Conservation (phyloP, 805 yeast species). For the Candida yuanshanica region DNA sequence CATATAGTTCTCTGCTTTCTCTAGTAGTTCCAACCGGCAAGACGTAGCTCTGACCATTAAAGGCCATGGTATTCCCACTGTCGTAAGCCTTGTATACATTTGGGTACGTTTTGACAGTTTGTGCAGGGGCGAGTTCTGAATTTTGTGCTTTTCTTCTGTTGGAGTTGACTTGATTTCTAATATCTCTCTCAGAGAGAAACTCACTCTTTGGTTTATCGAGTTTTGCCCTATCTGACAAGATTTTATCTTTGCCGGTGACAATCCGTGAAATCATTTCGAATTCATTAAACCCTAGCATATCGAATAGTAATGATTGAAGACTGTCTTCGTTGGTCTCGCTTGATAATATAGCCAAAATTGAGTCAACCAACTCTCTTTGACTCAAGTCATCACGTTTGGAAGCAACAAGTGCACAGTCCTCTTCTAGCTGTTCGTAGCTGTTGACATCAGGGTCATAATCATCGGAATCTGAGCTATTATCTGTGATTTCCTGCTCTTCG, state of each 20-base stretch:
- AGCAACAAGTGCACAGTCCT: slow-evolving; percentile 28
- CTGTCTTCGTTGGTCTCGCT: slow-evolving; percentile 45
- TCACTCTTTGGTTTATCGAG: slow-evolving; percentile 19
- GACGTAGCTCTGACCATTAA: slow-evolving; percentile 73
- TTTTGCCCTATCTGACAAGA: slow-evolving; percentile 22
- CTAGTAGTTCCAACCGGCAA: slow-evolving; percentile 81
- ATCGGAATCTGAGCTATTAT: slow-evolving; percentile 10
- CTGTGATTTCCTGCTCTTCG: slow-evolving; percentile 15
- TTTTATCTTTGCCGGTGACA: slow-evolving; percentile 38
- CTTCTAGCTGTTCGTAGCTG: slow-evolving; percentile 17
- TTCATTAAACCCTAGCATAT: slow-evolving; percentile 80
- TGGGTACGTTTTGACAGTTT: slow-evolving; percentile 56
- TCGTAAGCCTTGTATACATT: slow-evolving; percentile 77
- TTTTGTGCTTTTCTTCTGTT: slow-evolving; percentile 47
- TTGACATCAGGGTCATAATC: slow-evolving; percentile 9
- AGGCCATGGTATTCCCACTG: slow-evolving; percentile 62
- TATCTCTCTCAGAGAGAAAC: slow-evolving; percentile 48
- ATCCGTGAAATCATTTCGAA: slow-evolving; percentile 70
- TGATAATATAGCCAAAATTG: slow-evolving; percentile 27
- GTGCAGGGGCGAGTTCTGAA: slow-evolving; percentile 41
- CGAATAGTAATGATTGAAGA: slow-evolving; percentile 68
- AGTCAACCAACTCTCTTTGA: slow-evolving; percentile 26
- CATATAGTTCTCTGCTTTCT: slow-evolving; percentile 54
- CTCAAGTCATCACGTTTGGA: slow-evolving; percentile 29
- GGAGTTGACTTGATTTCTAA: slow-evolving; percentile 45